Percentiles rank a stretch among this genome's conserved stretches.
Conservation (phyloP, 306 rosid species). For the Vachellia pachyceras region DNA sequence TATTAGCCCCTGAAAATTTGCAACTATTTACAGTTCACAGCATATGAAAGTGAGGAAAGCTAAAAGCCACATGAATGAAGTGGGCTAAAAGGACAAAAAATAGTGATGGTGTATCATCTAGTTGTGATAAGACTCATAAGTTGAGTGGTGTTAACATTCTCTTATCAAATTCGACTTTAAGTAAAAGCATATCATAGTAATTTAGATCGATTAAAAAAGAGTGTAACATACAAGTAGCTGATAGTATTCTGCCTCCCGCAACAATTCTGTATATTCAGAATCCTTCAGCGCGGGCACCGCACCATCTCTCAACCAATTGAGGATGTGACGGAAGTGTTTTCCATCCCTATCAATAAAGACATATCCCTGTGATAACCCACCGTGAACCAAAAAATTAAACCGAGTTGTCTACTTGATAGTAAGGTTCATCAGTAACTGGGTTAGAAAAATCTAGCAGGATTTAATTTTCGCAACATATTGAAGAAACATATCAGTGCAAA, state of each 20-base stretch:
- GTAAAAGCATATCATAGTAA: conserved; percentile 20
- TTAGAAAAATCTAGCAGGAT: not conserved
- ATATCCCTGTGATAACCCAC: conserved; percentile 68
- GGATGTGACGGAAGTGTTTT: conserved; percentile 85
- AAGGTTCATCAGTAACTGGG: not conserved
- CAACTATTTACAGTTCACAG: conserved; percentile 9
- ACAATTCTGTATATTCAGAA: conserved; percentile 60
- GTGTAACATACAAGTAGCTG: conserved; percentile 72
- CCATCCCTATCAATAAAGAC: conserved; percentile 94
- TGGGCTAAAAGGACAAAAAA: not conserved
- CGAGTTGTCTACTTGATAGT: conserved; percentile 8
- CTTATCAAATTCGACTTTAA: conserved; percentile 8
- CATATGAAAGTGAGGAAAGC: not conserved
- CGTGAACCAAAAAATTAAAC: conserved; percentile 11
- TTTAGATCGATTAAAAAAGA: conserved; percentile 23
- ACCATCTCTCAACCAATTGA: conserved; percentile 93
- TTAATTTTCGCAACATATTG: not conserved
- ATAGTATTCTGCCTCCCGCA: conserved; percentile 91
- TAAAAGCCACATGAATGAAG: not conserved
- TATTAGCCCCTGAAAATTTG: conserved; percentile 72
- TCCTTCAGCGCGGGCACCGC: conserved; percentile 75
- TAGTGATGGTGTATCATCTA: not conserved
- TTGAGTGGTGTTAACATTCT: conserved; percentile 7
- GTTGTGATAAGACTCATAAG: conserved; percentile 5
- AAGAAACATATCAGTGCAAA: not conserved